Base-by-base conservation (phyloP, 257 asterid species). In the Avicennia marina region DNA sequence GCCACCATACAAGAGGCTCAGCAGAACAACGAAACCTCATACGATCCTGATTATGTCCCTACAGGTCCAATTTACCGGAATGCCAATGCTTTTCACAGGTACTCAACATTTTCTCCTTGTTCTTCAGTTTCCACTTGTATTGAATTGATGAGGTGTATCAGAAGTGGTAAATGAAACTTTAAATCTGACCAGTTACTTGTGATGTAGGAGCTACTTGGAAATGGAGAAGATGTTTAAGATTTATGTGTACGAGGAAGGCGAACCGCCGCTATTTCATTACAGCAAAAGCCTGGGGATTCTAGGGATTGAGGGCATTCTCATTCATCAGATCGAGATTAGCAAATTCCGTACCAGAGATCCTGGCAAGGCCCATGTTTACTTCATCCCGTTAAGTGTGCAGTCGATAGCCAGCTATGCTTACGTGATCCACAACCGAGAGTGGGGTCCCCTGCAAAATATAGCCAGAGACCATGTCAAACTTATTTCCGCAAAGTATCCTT, bases 231-330 rank as follows among this genome's bases (percentile, higher is more conserved):
- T 20, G 54, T 71, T 82, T 11, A 78, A 68, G 74, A 71, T 82
- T 44, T 82, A 76, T 56, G 40, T 73, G 12, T 82, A 82, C 58
- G 81, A 76, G 40, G 90, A 82, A 7, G 90, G 90, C 32, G 90
- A 82, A 0, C 89, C 84, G 2, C 89, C 89, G 0, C 40, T 82
- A 0, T 82, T 68, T 53, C 89, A 82, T 56, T 82, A 82, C 75
- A 63, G 78, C 75, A 53, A 51, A 15, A 75, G 85, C 29, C 53
- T 50, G 2, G 86, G 86, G 6, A 76, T 82, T 34, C 74, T 75
- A 0, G 86, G 83, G 5, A 71, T 82, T 0, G 86, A 82, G 52
- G 86, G 86, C 21, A 78, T 78, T 62, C 71, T 82, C 47, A 57
- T 82, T 45, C 79, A 82, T 58, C 86, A 73, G 9, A 58, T 82